Base-by-base conservation (phyloP, 192 early-diverging fungal species). In the Entomortierella chlamydospora region DNA sequence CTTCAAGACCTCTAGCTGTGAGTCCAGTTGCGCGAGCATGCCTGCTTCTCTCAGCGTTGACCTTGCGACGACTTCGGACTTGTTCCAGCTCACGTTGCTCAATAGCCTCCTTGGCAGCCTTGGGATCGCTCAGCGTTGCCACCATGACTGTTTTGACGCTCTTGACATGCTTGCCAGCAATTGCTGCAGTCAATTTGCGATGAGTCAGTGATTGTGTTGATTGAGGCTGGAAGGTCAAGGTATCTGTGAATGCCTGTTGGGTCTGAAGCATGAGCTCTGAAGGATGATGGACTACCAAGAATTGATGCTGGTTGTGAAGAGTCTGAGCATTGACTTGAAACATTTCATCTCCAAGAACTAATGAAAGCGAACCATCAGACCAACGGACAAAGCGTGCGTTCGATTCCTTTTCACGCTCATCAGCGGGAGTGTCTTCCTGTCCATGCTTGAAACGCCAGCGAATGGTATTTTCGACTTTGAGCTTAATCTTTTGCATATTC, bases 371-470 rank as follows among this genome's bases (percentile, higher is more conserved):
- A 29, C 89, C 91, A 73, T 96, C 92, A 15, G 88, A 90, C 95
- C 95, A 95, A 37, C 87, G 81, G 9, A 96, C 87, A 56, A 96
- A 69, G 4, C 90, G 89, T 1, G 92, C 87, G 73, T 95, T 93
- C 23, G 92, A 92, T 64, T 93, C 90, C 68, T 90, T 89, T 49
- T 61, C 80, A 68, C 73, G 72, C 29, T 85, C 72, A 6, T 68
- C 57, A 1, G 70, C 56, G 34, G 59, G 55, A 17, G 61, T 81
- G 45, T 77, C 82, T 31, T 86, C 81, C 39, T 79, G 68, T 34
- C 76, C 76, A 8, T 79, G 57, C 76, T 70, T 79, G 52, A 79
- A 79, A 33, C 94, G 83, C 94, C 94, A 96, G 23, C 94, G 86
- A 22, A 96, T 90, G 1, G 90, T 92, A 70, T 89, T 92, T 72